Base-by-base conservation (phyloP, 1,284 basidiomycete species). In the Gymnopus androsaceus region DNA sequence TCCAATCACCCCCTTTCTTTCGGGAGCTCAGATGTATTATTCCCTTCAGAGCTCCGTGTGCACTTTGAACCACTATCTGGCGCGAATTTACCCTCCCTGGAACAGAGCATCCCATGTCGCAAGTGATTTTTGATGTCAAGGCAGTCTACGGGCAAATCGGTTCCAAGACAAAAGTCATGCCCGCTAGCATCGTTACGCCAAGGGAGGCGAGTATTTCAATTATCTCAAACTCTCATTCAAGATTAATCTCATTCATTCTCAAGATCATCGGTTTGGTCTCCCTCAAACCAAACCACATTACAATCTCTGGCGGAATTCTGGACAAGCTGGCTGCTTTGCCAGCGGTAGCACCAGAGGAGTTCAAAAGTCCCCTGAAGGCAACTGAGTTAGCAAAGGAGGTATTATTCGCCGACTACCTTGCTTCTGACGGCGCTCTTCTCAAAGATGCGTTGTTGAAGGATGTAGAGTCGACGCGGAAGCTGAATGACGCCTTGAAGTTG, bases 101-200 rank as follows among this genome's bases (percentile, higher is more conserved):
- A 14, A 61, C 60, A 7, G 73, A 79, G 54, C 78, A 81, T 57
- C 78, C 78, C 5, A 75, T 75, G 70, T 67, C 68, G 4, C 55
- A 65, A 0, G 68, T 76, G 38, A 77, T 80, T 52, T 62, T 62
- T 34, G 63, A 67, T 14, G 74, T 80, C 54, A 69, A 78, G 14
- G 57, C 69, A 38, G 61, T 70, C 2, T 78, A 72, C 66, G 72
- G 71, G 56, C 56, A 62, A 17, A 64, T 75, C 31, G 68, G 66
- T 5, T 71, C 76, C 14, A 72, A 72, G 58, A 81, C 78, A 3
- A 65, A 76, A 17, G 75, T 80, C 21, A 78, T 80, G 75, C 78
- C 79, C 27, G 79, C 79, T 25, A 79, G 77, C 57, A 76, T 79
- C 45, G 74, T 79, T 7, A 77, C 75, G 2, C 63, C 70, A 1